Conservation (phyloP, 306 rosid genomes). For the Malus orientalis region DNA sequence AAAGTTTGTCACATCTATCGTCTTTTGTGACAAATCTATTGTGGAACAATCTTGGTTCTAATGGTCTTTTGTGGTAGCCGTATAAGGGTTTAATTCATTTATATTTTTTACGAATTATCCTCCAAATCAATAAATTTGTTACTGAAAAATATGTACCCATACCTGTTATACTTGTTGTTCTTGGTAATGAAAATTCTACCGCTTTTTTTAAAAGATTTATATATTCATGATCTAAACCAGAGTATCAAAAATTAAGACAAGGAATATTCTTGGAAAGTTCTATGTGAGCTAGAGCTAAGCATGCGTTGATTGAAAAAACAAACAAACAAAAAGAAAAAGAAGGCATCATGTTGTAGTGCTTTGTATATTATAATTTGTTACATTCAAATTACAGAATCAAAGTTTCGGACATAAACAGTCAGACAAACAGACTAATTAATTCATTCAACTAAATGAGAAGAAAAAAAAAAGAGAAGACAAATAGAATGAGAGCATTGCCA, state of each 20-base stretch:
- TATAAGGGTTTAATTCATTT: too few species aligned
- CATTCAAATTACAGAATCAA: neutral
- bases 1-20: too few species aligned
- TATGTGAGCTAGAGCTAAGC: neutral
- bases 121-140: too few species aligned
- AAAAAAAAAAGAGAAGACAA: neutral
- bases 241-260: too few species aligned
- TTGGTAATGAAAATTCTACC: too few species aligned
- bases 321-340: neutral
- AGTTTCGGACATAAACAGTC: neutral
- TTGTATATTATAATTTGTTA: neutral
- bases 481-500: neutral
- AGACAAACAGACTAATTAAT: neutral
- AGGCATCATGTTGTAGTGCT: neutral
- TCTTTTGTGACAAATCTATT: too few species aligned
- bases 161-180: too few species aligned
- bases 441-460: neutral
- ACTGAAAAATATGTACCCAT: too few species aligned
- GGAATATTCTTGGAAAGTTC: neutral
- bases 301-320: neutral
- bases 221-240: neutral
- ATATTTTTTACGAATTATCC: too few species aligned
- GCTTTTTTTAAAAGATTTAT: too few species aligned
- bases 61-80: too few species aligned
- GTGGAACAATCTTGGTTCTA: too few species aligned